Conservation (phyloP, 805 yeast genomes). For the Schizosaccharomyces osmophilus region DNA sequence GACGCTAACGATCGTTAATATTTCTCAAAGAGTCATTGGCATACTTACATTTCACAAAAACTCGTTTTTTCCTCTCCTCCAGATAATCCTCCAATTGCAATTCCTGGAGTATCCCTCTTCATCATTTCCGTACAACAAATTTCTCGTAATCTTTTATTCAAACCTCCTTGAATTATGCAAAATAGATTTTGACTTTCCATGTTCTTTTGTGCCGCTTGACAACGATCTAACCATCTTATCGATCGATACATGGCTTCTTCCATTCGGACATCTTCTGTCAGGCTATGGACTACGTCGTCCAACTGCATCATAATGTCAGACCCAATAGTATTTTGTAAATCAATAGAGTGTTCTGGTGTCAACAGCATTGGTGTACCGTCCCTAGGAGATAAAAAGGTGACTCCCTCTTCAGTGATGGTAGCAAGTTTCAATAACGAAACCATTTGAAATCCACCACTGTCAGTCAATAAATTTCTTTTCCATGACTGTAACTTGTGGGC, state of each 20-base stretch:
- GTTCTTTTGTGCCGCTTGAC: slow-evolving; percentile 20
- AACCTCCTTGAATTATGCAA: slow-evolving; percentile 23
- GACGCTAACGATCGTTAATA: slow-evolving; percentile 10
- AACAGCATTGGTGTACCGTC: slow-evolving; percentile 23
- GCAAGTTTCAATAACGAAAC: slow-evolving; percentile 22
- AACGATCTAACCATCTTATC: slow-evolving; percentile 22
- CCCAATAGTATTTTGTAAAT: slow-evolving; percentile 21
- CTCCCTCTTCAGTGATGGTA: slow-evolving; percentile 23
- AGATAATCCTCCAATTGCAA: slow-evolving; percentile 24
- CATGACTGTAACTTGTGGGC: slow-evolving; percentile 21
- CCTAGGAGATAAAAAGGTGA: slow-evolving; percentile 21
- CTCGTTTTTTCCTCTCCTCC: slow-evolving; percentile 22
- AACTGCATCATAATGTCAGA: slow-evolving; percentile 25
- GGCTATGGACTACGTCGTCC: slow-evolving; percentile 22
- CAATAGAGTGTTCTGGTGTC: slow-evolving; percentile 24
- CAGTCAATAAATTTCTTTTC: slow-evolving; percentile 20
- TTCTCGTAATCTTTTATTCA: slow-evolving; percentile 17
- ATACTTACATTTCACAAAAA: slow-evolving; percentile 16
- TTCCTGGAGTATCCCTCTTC: slow-evolving; percentile 22
- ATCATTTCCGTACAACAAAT: slow-evolving; percentile 21
- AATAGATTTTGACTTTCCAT: slow-evolving; percentile 21
- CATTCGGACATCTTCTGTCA: slow-evolving; percentile 21
- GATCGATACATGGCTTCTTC: slow-evolving; percentile 23
- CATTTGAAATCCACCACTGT: slow-evolving; percentile 17
- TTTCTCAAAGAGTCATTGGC: not conserved